A percentile compares a stretch with the other conserved stretches of the same genome.
phyloP scores from a whole-genome alignment of 345 rosid species.

The Syzygium oleosum region DNA sequence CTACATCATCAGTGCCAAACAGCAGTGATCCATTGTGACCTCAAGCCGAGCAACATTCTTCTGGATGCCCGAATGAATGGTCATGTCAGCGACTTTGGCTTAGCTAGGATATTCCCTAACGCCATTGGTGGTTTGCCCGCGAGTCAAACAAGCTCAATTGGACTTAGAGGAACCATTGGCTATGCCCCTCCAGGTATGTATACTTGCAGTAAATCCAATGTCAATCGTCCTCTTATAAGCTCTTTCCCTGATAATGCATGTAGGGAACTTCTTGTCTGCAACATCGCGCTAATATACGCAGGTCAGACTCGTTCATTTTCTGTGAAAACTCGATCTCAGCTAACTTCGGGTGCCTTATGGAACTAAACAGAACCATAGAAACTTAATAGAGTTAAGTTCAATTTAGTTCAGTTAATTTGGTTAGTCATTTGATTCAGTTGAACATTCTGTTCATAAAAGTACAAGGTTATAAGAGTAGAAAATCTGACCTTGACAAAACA shows the following conservation, averaged over 20 bases:
- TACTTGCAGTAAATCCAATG: not conserved
- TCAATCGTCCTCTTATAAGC: not conserved
- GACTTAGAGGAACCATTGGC: constrained; percentile 6
- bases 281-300: not conserved
- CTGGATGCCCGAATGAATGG: constrained; percentile 2
- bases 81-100: constrained; percentile 8
- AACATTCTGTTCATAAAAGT: not conserved
- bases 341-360: not conserved
- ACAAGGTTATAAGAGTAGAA: not conserved
- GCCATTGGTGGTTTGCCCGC: not conserved
- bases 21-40: constrained; percentile 16
- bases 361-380: not conserved
- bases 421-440: too few relatives aligned
- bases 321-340: not conserved
- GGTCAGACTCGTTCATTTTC: not conserved
- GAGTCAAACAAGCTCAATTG: not conserved
- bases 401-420: not conserved
- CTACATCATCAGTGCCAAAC: constrained; percentile 7
- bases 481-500: not conserved
- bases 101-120: not conserved
- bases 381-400: not conserved
- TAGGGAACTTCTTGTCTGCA: not conserved
- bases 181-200: constrained; percentile 6
- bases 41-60: constrained; percentile 11
- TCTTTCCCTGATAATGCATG: not conserved